These are phyloP conservation scores for Carpinus fangiana DNA, from an alignment of 306 rosid species.

Conservation along the genomic window DNA sequence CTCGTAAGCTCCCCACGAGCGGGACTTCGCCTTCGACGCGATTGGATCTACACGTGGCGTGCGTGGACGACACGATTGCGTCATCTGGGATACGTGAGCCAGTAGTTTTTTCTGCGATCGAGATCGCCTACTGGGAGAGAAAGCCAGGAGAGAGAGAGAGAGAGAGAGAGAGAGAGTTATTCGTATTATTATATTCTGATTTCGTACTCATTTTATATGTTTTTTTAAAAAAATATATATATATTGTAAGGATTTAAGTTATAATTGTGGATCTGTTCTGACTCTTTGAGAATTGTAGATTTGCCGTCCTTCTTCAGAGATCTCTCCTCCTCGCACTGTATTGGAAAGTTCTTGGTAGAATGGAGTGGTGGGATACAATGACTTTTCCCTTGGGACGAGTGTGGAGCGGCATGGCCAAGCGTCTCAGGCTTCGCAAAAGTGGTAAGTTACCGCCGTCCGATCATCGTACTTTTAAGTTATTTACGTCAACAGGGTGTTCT, in stretches of 20 bases:
- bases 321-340: slow-evolving; percentile 12
- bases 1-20: slow-evolving; percentile 25
- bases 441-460: slow-evolving; percentile 30
- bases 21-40: not conserved
- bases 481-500: no score
- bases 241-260: not conserved
- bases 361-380: slow-evolving; percentile 57
- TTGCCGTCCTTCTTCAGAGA: not conserved
- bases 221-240: not conserved
- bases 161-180: not conserved
- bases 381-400: slow-evolving; percentile 38
- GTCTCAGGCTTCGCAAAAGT: slow-evolving; percentile 48
- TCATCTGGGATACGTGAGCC: slow-evolving; percentile 17
- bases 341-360: slow-evolving; percentile 25
- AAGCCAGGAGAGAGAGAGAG: not conserved
- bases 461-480: not conserved
- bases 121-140: not conserved
- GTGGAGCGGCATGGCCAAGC: slow-evolving; percentile 43
- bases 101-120: not conserved
- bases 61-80: not conserved
- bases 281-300: not conserved
- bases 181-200: not conserved
- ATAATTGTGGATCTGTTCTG: not conserved
- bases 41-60: slow-evolving; percentile 35
- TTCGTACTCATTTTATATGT: not conserved